These are phyloP conservation scores for Coemansia sp. DNA, from an alignment of 192 early-diverging fungal species.

Conservation along the genomic window DNA sequence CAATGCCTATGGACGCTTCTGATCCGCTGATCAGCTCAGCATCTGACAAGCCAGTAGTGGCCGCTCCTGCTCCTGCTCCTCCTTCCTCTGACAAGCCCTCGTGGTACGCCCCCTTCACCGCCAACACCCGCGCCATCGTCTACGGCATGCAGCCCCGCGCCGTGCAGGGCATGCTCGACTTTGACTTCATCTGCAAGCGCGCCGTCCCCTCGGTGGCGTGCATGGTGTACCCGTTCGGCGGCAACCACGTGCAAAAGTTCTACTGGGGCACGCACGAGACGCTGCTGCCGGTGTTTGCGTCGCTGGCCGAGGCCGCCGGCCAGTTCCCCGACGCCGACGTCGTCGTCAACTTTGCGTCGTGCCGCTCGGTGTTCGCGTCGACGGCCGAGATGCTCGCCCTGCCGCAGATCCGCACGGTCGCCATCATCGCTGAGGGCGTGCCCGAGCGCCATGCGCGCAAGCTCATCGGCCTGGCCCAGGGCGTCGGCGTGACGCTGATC, in stretches of 20 bases:
- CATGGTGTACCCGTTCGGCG: constrained; percentile 99
- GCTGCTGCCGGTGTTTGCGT: constrained; percentile 90
- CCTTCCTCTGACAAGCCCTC: not conserved
- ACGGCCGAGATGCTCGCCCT: constrained; percentile 84
- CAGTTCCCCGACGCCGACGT: constrained; percentile 93
- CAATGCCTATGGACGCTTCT: constrained; percentile 51
- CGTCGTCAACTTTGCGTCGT: constrained; percentile 98
- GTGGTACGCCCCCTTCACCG: constrained; percentile 78
- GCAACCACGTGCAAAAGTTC: constrained; percentile 99
- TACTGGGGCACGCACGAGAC: constrained; percentile 99
- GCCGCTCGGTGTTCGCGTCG: constrained; percentile 90
- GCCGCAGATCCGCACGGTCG: constrained; percentile 89
- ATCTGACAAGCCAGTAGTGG: no score
- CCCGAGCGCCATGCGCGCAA: constrained; percentile 95
- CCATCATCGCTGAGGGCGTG: constrained; percentile 99
- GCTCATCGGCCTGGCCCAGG: constrained; percentile 82
- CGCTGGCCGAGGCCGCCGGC: constrained; percentile 78
- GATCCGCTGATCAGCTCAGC: constrained; percentile 13
- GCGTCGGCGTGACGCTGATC: constrained; percentile 83
- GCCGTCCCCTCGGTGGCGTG: constrained; percentile 89
- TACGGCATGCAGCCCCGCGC: constrained; percentile 99
- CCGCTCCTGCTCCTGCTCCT: constrained; percentile 52
- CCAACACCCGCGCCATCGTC: constrained; percentile 86
- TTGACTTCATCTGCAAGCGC: constrained; percentile 99
- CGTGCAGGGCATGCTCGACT: constrained; percentile 99